phyloP scores from a whole-genome alignment of 805 yeast genomes.

The Hanseniaspora thailandica region DNA sequence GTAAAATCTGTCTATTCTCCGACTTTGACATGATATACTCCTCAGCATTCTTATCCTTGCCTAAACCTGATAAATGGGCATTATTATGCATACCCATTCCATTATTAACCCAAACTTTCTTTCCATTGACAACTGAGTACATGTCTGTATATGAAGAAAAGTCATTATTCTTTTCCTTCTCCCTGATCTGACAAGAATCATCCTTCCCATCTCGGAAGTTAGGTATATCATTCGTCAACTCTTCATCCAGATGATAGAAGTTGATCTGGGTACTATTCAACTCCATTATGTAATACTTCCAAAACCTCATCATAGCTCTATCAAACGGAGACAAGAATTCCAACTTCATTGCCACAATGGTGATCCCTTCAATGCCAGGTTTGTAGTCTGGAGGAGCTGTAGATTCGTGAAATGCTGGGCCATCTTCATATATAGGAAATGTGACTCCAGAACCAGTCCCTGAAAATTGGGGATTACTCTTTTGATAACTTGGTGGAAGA shows the following conservation, averaged over 20 bases:
- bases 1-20: conserved; percentile 23
- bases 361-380: conserved; percentile 53
- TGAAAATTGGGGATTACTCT: conserved; percentile 20
- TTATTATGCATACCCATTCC: background rate
- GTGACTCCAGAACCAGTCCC: conserved; percentile 16
- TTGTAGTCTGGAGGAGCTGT: conserved; percentile 46
- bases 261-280: conserved; percentile 79
- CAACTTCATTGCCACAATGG: conserved; percentile 48
- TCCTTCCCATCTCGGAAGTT: conserved; percentile 26
- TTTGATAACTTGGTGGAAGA: conserved; percentile 25
- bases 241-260: conserved; percentile 40
- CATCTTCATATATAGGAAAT: conserved; percentile 30
- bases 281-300: conserved; percentile 62
- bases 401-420: conserved; percentile 28
- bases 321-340: conserved; percentile 77
- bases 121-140: background rate
- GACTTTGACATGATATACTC: conserved; percentile 21
- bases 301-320: conserved; percentile 49
- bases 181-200: conserved; percentile 20
- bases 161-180: conserved; percentile 8
- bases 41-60: background rate
- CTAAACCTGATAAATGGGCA: background rate
- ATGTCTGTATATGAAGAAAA: conserved; percentile 10
- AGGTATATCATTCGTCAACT: conserved; percentile 25
- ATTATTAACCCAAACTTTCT: background rate